Evolutionary conservation across 345 rosid species (phyloP).

Genomic region (Punica granatum): DNA sequence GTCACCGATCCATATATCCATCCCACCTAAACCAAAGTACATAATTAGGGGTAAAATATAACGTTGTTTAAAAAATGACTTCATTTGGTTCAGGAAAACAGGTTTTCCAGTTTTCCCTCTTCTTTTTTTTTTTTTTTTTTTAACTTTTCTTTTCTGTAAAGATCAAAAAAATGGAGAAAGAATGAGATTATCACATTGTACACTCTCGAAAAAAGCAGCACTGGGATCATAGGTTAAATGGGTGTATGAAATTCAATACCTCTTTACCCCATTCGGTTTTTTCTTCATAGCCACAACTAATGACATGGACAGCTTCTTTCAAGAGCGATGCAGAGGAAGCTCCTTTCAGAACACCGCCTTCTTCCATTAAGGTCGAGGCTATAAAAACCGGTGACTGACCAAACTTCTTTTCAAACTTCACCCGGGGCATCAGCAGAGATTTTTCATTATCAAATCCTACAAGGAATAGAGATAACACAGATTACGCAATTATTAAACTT

Average conservation of each 20-base stretch:
- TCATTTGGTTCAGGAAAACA: no score
- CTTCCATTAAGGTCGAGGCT: slow-evolving; percentile 41
- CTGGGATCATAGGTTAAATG: no score
- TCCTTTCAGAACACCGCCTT: slow-evolving; percentile 43
- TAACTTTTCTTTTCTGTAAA: no score
- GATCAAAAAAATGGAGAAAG: no score
- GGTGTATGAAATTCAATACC: no score
- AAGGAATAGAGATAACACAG: background rate
- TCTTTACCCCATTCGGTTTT: slow-evolving; percentile 73
- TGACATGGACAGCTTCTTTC: slow-evolving; percentile 68
- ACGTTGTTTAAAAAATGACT: no score
- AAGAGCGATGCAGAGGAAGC: slow-evolving; percentile 46
- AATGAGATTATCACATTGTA: no score
- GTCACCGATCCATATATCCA: no score
- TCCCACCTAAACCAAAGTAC: slow-evolving; percentile 43
- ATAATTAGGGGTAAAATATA: no score
- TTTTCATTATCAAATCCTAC: slow-evolving; percentile 40
- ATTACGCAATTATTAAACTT: background rate
- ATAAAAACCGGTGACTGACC: slow-evolving; percentile 50
- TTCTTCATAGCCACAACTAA: slow-evolving; percentile 67
- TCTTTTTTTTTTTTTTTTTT: no score
- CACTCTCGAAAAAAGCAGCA: no score
- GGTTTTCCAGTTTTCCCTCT: no score
- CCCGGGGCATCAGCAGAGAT: slow-evolving; percentile 31
- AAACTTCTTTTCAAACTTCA: slow-evolving; percentile 54